Conservation (phyloP, 176 grass and related monocot species). For the Oryza meridionalis region DNA sequence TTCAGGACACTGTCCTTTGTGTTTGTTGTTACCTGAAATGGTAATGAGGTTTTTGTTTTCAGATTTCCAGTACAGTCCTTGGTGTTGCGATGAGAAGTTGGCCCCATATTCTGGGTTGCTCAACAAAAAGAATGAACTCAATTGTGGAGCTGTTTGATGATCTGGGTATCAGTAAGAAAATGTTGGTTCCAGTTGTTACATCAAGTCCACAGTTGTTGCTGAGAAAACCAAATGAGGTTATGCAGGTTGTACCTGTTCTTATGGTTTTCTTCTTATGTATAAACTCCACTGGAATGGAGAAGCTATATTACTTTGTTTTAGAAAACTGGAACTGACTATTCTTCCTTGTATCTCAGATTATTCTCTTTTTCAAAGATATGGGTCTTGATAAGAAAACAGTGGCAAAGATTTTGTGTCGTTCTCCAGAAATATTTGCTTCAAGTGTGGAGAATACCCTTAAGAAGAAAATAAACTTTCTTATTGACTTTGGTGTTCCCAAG, state of each 20-base stretch:
- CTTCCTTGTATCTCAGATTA: slow-evolving; percentile 34
- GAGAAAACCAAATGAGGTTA: slow-evolving; percentile 73
- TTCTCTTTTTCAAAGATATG: slow-evolving; percentile 69
- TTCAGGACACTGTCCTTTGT: background rate
- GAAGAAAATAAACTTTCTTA: slow-evolving; percentile 76
- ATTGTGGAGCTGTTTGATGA: slow-evolving; percentile 64
- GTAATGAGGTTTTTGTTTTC: slow-evolving; percentile 32
- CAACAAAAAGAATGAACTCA: slow-evolving; percentile 66
- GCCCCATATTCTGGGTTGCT: slow-evolving; percentile 87
- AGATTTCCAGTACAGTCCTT: slow-evolving; percentile 60
- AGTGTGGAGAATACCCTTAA: slow-evolving; percentile 73
- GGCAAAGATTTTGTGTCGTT: slow-evolving; percentile 65
- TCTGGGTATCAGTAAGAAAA: slow-evolving; percentile 71
- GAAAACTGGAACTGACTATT: slow-evolving; percentile 19
- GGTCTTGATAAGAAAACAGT: slow-evolving; percentile 59
- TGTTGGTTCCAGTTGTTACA: slow-evolving; percentile 72
- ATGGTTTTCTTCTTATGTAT: slow-evolving; percentile 4
- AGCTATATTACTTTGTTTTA: slow-evolving; percentile 15
- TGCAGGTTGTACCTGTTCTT: slow-evolving; percentile 52
- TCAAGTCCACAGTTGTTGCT: slow-evolving; percentile 90
- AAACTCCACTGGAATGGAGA: slow-evolving; percentile 19
- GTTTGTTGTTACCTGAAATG: slow-evolving; percentile 20
- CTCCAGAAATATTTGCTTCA: slow-evolving; percentile 81
- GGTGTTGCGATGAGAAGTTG: slow-evolving; percentile 69
- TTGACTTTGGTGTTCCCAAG: slow-evolving; percentile 76